phyloP scores from a whole-genome alignment of 2,329 filamentous ascomycete genomes.

The Grosmannia serpens region DNA sequence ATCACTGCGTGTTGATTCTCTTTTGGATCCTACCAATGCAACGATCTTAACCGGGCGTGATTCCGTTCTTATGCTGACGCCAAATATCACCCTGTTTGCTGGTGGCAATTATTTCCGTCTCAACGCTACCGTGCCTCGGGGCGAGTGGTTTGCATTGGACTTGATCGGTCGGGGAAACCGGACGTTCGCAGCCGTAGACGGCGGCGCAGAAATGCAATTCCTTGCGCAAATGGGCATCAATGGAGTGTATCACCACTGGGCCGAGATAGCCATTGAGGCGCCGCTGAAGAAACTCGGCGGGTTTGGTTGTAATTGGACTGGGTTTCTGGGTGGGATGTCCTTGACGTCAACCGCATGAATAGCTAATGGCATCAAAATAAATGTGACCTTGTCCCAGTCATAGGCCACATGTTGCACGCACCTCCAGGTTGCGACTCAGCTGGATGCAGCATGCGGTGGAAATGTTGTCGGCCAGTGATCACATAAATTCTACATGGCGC shows the following conservation, averaged over 20 bases:
- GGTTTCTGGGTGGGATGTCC: constrained; percentile 18
- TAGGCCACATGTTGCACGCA: no score
- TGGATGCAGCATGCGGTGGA: constrained; percentile 38
- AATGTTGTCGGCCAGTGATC: constrained; percentile 1
- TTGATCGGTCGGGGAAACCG: constrained; percentile 20
- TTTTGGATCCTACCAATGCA: constrained; percentile 21
- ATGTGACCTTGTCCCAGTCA: no score
- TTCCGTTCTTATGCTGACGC: constrained; percentile 29
- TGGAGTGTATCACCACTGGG: constrained; percentile 28
- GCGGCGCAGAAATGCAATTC: constrained; percentile 23
- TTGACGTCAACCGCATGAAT: not conserved
- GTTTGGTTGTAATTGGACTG: constrained; percentile 18
- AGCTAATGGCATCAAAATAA: no score
- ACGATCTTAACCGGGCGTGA: constrained; percentile 30
- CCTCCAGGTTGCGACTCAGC: constrained; percentile 45
- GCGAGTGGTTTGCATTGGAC: constrained; percentile 18
- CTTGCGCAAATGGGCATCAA: constrained; percentile 30
- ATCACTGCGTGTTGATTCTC: constrained; percentile 22
- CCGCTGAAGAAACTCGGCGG: constrained; percentile 28
- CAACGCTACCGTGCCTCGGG: constrained; percentile 20
- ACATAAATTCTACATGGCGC: not conserved
- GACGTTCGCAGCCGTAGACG: constrained; percentile 19
- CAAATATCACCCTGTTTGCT: constrained; percentile 23
- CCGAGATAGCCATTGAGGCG: constrained; percentile 32
- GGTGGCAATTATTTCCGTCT: constrained; percentile 24